Evolutionary conservation across 768 basidiomycete species (phyloP), one percentile per base, ranked within the genome.

Genomic region (Fomitopsis pulvina): DNA sequence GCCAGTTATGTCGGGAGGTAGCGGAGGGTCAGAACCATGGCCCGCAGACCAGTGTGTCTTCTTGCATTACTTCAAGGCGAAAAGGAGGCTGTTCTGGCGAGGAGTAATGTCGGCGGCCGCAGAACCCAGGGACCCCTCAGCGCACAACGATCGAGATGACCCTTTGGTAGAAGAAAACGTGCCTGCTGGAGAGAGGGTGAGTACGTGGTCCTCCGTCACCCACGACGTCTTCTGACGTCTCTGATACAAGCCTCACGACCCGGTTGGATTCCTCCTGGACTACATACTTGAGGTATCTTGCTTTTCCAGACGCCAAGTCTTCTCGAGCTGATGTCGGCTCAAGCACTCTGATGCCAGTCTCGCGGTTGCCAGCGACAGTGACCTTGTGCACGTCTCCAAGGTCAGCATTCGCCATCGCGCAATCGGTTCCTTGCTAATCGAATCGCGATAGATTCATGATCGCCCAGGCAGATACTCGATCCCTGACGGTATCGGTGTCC

Each of bases 21-120:
- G n/a, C n/a, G n/a, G n/a, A n/a, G n/a, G n/a, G n/a, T n/a, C n/a
- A n/a, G n/a, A n/a, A n/a, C n/a, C n/a, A n/a, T n/a, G n/a, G n/a
- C n/a, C n/a, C n/a, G n/a, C n/a, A 25, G 38, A 56, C 28, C 55
- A 56, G 21, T 52, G 52, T 32, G 24, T 53, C 11, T 56, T 56
- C 49, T 9, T 56, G 30, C 45, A 53, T 38, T 56, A 50, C 48
- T 56, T 47, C 52, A 52, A 53, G 46, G 18, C 47, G 41, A 52
- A 53, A 46, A 39, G 25, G 11, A 45, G 55, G 4, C 18, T 24
- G n/a, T 11, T 47, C 11, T 26, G 25, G 34, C n/a, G n/a, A n/a
- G 26, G 11, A 38, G 20, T n/a, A n/a, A n/a, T n/a, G n/a, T n/a
- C n/a, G n/a, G n/a, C n/a, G n/a, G n/a, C n/a, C n/a, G n/a, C n/a